phyloP scores from a whole-genome alignment of 495 filamentous ascomycete genomes.

The Cercophora newfieldiana region DNA sequence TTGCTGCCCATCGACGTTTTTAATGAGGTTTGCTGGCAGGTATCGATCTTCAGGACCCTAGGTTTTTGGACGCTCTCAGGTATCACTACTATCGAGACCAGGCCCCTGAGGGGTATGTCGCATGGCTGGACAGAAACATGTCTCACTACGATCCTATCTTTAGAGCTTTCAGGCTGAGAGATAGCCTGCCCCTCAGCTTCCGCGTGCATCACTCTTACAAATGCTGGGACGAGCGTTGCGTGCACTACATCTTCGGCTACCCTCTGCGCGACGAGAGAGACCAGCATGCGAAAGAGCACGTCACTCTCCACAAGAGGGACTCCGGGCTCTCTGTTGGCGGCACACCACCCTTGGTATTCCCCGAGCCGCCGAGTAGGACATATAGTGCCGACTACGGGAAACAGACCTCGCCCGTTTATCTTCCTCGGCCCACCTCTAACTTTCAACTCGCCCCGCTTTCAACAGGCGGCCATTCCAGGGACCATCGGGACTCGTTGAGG shows the following conservation, averaged over 20 bases:
- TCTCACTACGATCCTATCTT: conserved; percentile 47
- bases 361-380: conserved; percentile 34
- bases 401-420: conserved; percentile 35
- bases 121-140: conserved; percentile 49
- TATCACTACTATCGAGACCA: conserved; percentile 39
- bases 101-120: conserved; percentile 44
- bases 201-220: conserved; percentile 47
- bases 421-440: conserved; percentile 42
- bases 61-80: conserved; percentile 43
- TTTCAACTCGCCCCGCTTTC: conserved; percentile 42
- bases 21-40: conserved; percentile 30
- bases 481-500: conserved; percentile 47
- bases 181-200: conserved; percentile 41
- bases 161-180: conserved; percentile 42
- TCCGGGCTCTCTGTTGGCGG: conserved; percentile 44
- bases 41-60: conserved; percentile 44
- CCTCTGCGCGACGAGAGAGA: conserved; percentile 46
- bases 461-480: conserved; percentile 38
- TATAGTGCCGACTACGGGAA: conserved; percentile 39
- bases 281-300: conserved; percentile 48
- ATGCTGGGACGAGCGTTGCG: conserved; percentile 51
- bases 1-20: neutral
- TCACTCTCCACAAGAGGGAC: conserved; percentile 41
- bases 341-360: conserved; percentile 39
- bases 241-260: conserved; percentile 55